Percentiles rank a stretch among this genome's conserved stretches.
Evolutionary conservation across 768 basidiomycete species (phyloP).

Genomic region (Galerina sulciceps): DNA sequence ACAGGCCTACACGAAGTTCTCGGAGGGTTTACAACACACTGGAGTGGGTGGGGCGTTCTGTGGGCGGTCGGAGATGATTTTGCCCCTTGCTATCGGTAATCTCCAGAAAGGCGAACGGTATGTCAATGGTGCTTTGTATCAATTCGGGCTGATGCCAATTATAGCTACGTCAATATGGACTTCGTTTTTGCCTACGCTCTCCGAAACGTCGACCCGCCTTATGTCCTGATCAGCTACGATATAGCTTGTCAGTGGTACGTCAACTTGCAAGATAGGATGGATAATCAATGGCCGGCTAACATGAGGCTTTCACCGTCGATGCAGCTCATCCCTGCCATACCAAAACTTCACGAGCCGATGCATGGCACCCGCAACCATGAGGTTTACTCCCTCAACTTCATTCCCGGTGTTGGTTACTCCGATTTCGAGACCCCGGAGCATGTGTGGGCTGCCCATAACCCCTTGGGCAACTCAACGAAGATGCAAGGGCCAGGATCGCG

Average conservation of each 20-base stretch:
- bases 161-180: slow-evolving; percentile 31
- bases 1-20: slow-evolving; percentile 25
- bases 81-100: slow-evolving; percentile 29
- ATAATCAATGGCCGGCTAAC: background rate
- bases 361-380: slow-evolving; percentile 28
- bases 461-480: slow-evolving; percentile 26
- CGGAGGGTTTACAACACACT: slow-evolving; percentile 23
- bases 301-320: background rate
- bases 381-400: slow-evolving; percentile 29
- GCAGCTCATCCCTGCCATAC: slow-evolving; percentile 22
- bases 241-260: slow-evolving; percentile 31
- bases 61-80: slow-evolving; percentile 26
- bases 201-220: background rate
- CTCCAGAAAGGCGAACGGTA: slow-evolving; percentile 36
- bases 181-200: slow-evolving; percentile 21
- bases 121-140: background rate
- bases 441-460: slow-evolving; percentile 32
- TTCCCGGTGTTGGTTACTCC: slow-evolving; percentile 23
- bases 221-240: slow-evolving; percentile 27
- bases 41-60: slow-evolving; percentile 28
- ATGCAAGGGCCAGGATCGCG: slow-evolving; percentile 35
- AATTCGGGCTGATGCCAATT: background rate
- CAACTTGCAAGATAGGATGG: slow-evolving; percentile 20
- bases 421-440: slow-evolving; percentile 37
- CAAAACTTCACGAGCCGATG: slow-evolving; percentile 33